These are phyloP conservation scores for Cyberlindnera saturnus DNA, from an alignment of 805 yeast genomes.

Conservation along the genomic window DNA sequence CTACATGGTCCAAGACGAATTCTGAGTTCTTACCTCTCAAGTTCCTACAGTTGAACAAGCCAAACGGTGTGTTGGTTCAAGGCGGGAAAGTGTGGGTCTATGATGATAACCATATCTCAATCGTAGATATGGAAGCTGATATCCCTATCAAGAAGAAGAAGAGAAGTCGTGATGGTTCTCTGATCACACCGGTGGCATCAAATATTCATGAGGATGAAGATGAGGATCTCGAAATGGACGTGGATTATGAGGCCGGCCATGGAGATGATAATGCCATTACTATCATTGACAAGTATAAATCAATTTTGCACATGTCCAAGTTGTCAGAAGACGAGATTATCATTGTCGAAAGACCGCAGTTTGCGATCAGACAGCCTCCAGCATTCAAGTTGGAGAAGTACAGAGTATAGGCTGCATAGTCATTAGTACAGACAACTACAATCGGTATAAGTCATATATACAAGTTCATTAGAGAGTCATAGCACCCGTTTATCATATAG, in stretches of 20 bases:
- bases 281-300: slow-evolving; percentile 64
- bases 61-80: slow-evolving; percentile 64
- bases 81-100: slow-evolving; percentile 68
- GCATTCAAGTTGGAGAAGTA: slow-evolving; percentile 62
- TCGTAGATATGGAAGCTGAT: slow-evolving; percentile 57
- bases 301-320: slow-evolving; percentile 51
- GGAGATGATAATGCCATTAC: slow-evolving; percentile 22
- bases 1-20: slow-evolving; percentile 77
- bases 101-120: slow-evolving; percentile 78
- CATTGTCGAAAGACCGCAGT: slow-evolving; percentile 71
- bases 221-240: slow-evolving; percentile 11
- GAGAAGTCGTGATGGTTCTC: slow-evolving; percentile 36
- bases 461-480: too few species aligned
- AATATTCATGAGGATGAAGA: too few species aligned
- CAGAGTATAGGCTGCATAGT: slow-evolving; percentile 14
- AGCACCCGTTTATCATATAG: too few species aligned
- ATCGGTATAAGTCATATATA: not conserved
- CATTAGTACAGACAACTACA: too few species aligned
- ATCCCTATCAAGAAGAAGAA: slow-evolving; percentile 39
- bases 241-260: slow-evolving; percentile 14
- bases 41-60: slow-evolving; percentile 51
- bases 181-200: slow-evolving; percentile 16
- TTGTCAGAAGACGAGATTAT: slow-evolving; percentile 33
- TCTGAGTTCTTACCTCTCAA: slow-evolving; percentile 69
- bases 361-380: slow-evolving; percentile 48